Conservation (phyloP, 106 monocot species). For the Xerophyta viscosa region DNA sequence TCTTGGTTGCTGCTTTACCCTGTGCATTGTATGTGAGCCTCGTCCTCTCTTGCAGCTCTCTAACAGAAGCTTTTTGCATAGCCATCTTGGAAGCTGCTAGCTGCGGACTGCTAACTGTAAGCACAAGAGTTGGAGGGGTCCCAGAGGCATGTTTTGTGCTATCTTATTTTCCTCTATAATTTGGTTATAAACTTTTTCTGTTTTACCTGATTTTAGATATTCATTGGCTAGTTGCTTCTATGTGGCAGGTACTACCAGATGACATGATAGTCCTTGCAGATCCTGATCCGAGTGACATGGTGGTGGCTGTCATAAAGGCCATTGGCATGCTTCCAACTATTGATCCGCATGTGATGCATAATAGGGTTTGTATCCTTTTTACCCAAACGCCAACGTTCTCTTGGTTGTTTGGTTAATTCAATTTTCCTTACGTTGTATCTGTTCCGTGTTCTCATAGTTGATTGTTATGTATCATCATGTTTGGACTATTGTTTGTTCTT, state of each 20-base stretch:
- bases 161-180: conserved; percentile 7
- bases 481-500: too few relatives aligned
- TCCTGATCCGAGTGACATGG: conserved; percentile 81
- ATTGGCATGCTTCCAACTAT: conserved; percentile 76
- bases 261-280: conserved; percentile 96
- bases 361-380: conserved; percentile 26
- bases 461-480: too few relatives aligned
- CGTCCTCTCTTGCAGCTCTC: conserved; percentile 61
- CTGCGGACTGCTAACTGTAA: conserved; percentile 95
- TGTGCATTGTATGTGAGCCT: too few relatives aligned
- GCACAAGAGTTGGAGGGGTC: conserved; percentile 97
- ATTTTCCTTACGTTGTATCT: too few relatives aligned
- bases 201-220: not conserved
- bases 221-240: not conserved
- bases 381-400: too few relatives aligned
- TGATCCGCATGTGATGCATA: conserved; percentile 81
- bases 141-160: conserved; percentile 54
- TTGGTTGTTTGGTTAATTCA: too few relatives aligned
- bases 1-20: not conserved
- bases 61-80: conserved; percentile 99
- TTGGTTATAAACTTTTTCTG: not conserved
- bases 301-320: conserved; percentile 66
- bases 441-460: too few relatives aligned
- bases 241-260: conserved; percentile 83
- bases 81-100: conserved; percentile 99